phyloP scores from a whole-genome alignment of 495 filamentous ascomycete genomes.

The Venustampulla echinocandica region DNA sequence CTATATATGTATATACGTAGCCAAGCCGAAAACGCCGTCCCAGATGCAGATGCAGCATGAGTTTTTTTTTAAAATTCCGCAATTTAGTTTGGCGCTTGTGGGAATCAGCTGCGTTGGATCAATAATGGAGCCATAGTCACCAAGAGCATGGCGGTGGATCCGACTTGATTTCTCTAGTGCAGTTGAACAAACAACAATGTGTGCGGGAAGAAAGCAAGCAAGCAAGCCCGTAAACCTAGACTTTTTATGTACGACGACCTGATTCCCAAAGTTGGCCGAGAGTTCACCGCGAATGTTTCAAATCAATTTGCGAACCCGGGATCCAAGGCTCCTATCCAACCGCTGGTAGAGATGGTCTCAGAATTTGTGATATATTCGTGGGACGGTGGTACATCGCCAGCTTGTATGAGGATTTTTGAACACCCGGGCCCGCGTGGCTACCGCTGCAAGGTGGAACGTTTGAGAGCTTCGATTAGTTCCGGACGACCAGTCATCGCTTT shows the following conservation, averaged over 20 bases:
- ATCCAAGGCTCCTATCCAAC: constrained; percentile 11
- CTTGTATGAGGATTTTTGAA: constrained; percentile 10
- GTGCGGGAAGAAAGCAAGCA: constrained; percentile 13
- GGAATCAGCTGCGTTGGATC: constrained; percentile 8
- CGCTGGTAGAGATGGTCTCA: not conserved
- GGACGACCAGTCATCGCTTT: constrained; percentile 67
- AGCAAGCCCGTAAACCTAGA: constrained; percentile 16
- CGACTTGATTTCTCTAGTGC: constrained; percentile 25
- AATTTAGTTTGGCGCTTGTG: constrained; percentile 2
- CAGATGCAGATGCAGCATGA: constrained; percentile 1
- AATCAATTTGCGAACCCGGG: constrained; percentile 5
- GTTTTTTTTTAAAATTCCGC: not conserved
- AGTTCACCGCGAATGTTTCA: constrained; percentile 12
- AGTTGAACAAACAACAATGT: constrained; percentile 15
- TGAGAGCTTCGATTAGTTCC: constrained; percentile 70
- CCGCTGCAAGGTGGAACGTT: constrained; percentile 19
- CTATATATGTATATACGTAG: too few relatives aligned
- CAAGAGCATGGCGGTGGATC: constrained; percentile 16
- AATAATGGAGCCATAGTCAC: constrained; percentile 11
- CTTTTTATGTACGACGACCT: constrained; percentile 8
- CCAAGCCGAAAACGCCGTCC: constrained; percentile 6
- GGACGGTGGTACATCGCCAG: not conserved
- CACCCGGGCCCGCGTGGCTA: constrained; percentile 25
- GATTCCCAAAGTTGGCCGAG: constrained; percentile 3
- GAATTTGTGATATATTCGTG: not conserved